These are phyloP conservation scores for Trapa bicornis DNA, from an alignment of 345 rosid species.

Conservation along the genomic window DNA sequence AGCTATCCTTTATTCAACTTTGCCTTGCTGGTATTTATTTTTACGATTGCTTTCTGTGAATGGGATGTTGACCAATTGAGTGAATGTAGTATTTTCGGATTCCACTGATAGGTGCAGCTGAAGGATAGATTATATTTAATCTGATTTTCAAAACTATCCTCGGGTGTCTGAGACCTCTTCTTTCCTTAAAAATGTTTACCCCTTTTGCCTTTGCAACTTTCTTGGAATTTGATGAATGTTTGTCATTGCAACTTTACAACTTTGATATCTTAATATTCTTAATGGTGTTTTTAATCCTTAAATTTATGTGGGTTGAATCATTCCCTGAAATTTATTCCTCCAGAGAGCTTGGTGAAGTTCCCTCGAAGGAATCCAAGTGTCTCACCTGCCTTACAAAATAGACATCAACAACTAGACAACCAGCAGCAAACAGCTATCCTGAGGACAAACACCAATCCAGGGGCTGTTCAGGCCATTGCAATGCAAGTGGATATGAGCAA, in stretches of 20 bases:
- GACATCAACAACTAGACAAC: constrained; percentile 24
- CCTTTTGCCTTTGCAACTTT: too few relatives aligned
- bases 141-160: too few relatives aligned
- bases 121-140: neutral
- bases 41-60: neutral
- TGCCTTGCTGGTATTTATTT: neutral
- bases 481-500: constrained; percentile 25
- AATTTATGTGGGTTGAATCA: neutral
- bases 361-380: constrained; percentile 27
- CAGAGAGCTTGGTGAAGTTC: constrained; percentile 57
- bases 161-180: too few relatives aligned
- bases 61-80: neutral
- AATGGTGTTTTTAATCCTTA: neutral
- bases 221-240: too few relatives aligned
- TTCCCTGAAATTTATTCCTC: neutral
- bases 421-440: constrained; percentile 23
- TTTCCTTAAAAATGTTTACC: too few relatives aligned
- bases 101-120: neutral
- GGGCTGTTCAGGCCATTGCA: constrained; percentile 23
- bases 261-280: too few relatives aligned
- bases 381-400: constrained; percentile 16
- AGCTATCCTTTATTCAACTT: constrained; percentile 1
- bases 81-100: neutral
- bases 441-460: constrained; percentile 12
- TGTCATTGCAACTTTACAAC: too few relatives aligned